Evolutionary conservation across 257 asterid species (phyloP), one percentile per base, ranked within the genome.

Genomic region (Lavandula angustifolia): DNA sequence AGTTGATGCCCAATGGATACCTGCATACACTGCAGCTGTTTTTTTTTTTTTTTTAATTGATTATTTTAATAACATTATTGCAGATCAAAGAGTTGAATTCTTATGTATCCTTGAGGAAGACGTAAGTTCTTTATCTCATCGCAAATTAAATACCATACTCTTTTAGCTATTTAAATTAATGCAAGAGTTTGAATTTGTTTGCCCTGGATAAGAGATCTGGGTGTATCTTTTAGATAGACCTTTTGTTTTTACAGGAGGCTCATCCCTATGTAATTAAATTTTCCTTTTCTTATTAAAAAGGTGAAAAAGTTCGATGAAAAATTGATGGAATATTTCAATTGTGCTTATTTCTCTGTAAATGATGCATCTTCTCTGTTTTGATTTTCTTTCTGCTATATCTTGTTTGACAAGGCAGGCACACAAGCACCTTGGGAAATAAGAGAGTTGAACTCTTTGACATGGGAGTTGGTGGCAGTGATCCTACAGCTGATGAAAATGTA

Each of bases 1-100:
- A 22, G 27, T 22, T 22, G 27, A 22, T 22, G 27, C 27, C 27
- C 27, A 2, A 22, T 22, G 48, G 32, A 50, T 53, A 35, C 72
- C 35, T 67, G 66, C 63, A n/a, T 49, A 5, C 31, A 58, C 48
- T 57, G 29, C 22, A 58, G 5, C 14, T 41, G 13, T 57, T 60
- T 9, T 32, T 48, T 38, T 22, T 22, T 29, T 60, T 10, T 31
- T 52, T 46, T 32, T 38, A 67, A 12, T 59, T 60, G 16, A 33
- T 44, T 60, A 71, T 34, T n/a, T 74, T 67, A 5, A 0, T 2
- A 10, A 10, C 3, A 5, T 59, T 34, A 32, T 40, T 83, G 80
- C 98, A 91, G 98, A 84, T 91, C 81, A 91, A 91, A 80, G 96
- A 88, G 87, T 83, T 91, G 76, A 91, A 91, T 78, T 88, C 98